Conservation (phyloP, 495 filamentous ascomycete genomes). For the Penicillium turbatum region DNA sequence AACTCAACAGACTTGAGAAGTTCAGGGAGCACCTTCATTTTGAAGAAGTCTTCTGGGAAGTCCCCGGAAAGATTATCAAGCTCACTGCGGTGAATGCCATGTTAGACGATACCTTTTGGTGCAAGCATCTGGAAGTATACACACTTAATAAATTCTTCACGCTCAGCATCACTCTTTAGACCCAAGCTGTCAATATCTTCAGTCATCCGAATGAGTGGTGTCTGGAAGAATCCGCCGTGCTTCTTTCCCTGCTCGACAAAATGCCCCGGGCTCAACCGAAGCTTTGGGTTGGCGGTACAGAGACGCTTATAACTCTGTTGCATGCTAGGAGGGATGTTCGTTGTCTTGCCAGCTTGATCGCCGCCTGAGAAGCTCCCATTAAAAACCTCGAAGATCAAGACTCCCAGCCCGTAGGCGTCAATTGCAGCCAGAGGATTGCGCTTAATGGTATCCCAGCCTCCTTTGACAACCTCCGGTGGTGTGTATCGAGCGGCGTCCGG, state of each 20-base stretch:
- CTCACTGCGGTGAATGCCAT: conserved; percentile 49
- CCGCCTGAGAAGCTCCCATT: conserved; percentile 68
- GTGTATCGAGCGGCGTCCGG: conserved; percentile 78
- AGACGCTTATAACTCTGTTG: conserved; percentile 84
- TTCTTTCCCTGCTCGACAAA: conserved; percentile 88
- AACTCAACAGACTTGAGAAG: conserved; percentile 97
- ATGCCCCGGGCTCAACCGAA: conserved; percentile 73
- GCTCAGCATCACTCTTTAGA: conserved; percentile 76
- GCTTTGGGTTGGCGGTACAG: conserved; percentile 81
- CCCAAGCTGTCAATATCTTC: conserved; percentile 90
- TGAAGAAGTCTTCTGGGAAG: conserved; percentile 96
- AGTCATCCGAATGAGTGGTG: conserved; percentile 80
- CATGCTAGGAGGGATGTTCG: conserved; percentile 82
- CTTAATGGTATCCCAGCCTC: conserved; percentile 84
- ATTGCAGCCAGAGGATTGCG: conserved; percentile 74
- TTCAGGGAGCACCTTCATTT: conserved; percentile 92
- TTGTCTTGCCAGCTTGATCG: conserved; percentile 79
- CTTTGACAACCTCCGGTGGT: conserved; percentile 79
- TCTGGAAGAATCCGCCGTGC: conserved; percentile 84
- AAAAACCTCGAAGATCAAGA: conserved; percentile 84
- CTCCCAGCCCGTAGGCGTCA: conserved; percentile 83
- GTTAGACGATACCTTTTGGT: not conserved
- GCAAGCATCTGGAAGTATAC: not conserved
- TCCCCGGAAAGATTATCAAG: conserved; percentile 84
- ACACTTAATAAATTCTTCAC: conserved; percentile 79